These are phyloP conservation scores for Furcasterigmium sp. DNA, from an alignment of 2,329 filamentous ascomycete genomes.

Conservation along the genomic window DNA sequence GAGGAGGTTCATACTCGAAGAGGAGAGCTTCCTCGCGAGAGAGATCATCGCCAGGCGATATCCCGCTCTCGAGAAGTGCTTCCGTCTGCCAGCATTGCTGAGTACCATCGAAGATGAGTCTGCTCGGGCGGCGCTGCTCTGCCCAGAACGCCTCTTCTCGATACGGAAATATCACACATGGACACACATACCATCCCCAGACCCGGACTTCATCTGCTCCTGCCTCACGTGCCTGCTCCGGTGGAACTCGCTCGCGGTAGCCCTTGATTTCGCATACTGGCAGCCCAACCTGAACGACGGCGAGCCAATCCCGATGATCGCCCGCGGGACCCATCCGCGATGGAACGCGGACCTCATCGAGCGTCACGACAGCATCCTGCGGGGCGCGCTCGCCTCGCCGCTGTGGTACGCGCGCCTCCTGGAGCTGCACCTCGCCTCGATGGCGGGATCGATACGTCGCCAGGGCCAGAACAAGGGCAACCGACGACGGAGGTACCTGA, in stretches of 20 bases:
- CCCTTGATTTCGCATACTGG: slow-evolving; percentile 53
- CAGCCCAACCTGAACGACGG: slow-evolving; percentile 44
- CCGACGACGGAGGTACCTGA: slow-evolving; percentile 25
- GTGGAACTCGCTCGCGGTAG: slow-evolving; percentile 50
- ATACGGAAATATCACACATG: slow-evolving; percentile 41
- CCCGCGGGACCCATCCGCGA: slow-evolving; percentile 35
- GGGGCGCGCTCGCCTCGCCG: slow-evolving; percentile 37
- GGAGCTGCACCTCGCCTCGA: slow-evolving; percentile 22
- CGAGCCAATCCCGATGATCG: slow-evolving; percentile 46
- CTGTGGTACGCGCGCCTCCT: slow-evolving; percentile 42
- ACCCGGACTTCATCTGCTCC: slow-evolving; percentile 45
- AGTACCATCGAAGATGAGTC: slow-evolving; percentile 26
- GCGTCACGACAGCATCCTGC: slow-evolving; percentile 35
- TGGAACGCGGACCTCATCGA: slow-evolving; percentile 45
- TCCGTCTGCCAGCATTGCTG: slow-evolving; percentile 43
- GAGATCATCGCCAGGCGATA: slow-evolving; percentile 43
- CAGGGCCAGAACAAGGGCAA: slow-evolving; percentile 46
- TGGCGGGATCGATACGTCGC: slow-evolving; percentile 19
- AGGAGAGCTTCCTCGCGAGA: slow-evolving; percentile 36
- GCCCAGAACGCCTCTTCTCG: slow-evolving; percentile 33
- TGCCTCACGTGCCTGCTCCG: slow-evolving; percentile 50
- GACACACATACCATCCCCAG: slow-evolving; percentile 42
- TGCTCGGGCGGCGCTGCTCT: slow-evolving; percentile 31
- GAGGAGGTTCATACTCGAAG: slow-evolving; percentile 33
- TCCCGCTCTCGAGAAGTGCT: slow-evolving; percentile 41